Percentiles rank a stretch among this genome's conserved stretches.
Evolutionary conservation across 768 basidiomycete genomes (phyloP).

Genomic region (Phanerochaete carnosa): DNA sequence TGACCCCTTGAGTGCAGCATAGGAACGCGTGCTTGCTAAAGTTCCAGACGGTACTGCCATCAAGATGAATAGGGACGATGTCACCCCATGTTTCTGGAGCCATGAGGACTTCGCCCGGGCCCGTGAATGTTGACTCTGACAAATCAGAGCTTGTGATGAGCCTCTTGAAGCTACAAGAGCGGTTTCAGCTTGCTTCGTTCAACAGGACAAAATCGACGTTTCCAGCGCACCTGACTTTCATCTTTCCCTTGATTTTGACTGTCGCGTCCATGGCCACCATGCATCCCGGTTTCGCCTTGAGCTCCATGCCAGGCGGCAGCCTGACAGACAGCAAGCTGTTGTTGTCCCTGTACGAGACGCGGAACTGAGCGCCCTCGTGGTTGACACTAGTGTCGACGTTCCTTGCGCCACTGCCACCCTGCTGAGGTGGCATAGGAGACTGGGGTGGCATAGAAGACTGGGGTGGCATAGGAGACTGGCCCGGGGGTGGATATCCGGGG

Average conservation of each 20-base stretch:
- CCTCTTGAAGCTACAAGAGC: slow-evolving; percentile 24
- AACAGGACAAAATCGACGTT: background rate
- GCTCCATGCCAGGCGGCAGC: slow-evolving; percentile 25
- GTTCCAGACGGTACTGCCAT: slow-evolving; percentile 25
- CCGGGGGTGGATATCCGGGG: background rate
- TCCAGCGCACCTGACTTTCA: slow-evolving; percentile 3
- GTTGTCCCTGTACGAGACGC: slow-evolving; percentile 30
- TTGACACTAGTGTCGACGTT: slow-evolving; percentile 19
- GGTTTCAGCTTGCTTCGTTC: background rate
- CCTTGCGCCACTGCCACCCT: background rate
- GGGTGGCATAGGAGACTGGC: background rate
- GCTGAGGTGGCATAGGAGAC: background rate
- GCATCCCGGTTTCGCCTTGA: slow-evolving; percentile 30
- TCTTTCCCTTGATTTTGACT: slow-evolving; percentile 30
- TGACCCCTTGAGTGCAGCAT: slow-evolving; percentile 24
- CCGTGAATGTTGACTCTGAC: slow-evolving; percentile 26
- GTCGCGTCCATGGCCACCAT: slow-evolving; percentile 32
- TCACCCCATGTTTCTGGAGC: slow-evolving; percentile 34
- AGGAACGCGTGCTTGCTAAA: slow-evolving; percentile 30
- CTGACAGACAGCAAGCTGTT: slow-evolving; percentile 28
- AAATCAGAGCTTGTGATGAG: slow-evolving; percentile 27
- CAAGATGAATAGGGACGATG: slow-evolving; percentile 28
- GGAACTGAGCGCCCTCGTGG: slow-evolving; percentile 25
- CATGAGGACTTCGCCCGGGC: slow-evolving; percentile 29
- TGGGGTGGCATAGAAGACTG: background rate